These are phyloP conservation scores for Barnettozyma siamensis DNA, from an alignment of 805 yeast species.

Conservation along the genomic window DNA sequence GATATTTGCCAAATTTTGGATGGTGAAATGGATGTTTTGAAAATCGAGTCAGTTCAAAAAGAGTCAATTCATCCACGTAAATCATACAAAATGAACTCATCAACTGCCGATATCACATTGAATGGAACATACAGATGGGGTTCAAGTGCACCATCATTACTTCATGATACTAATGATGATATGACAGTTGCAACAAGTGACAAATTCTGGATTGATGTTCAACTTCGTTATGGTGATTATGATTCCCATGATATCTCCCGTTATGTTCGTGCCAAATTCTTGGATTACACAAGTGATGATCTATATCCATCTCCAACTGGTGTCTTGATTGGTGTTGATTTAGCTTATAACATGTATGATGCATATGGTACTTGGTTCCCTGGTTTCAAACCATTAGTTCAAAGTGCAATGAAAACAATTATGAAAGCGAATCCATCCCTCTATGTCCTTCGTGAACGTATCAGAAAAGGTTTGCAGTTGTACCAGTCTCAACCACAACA, in stretches of 20 bases:
- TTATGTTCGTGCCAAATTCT: slow-evolving; percentile 85
- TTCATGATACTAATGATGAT: slow-evolving; percentile 64
- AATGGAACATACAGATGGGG: slow-evolving; percentile 77
- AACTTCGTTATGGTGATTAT: slow-evolving; percentile 91
- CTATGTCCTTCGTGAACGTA: slow-evolving; percentile 85
- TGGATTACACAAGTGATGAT: slow-evolving; percentile 89
- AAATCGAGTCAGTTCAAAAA: slow-evolving; percentile 81
- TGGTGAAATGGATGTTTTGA: slow-evolving; percentile 74
- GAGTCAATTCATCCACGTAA: slow-evolving; percentile 95
- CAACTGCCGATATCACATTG: slow-evolving; percentile 85
- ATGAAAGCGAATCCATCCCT: slow-evolving; percentile 95
- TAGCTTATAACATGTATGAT: slow-evolving; percentile 94
- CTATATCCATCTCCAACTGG: slow-evolving; percentile 94
- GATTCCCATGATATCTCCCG: slow-evolving; percentile 96
- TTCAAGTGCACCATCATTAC: slow-evolving; percentile 71
- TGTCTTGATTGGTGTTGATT: slow-evolving; percentile 80
- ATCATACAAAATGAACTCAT: slow-evolving; percentile 94
- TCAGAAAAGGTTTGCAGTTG: slow-evolving; percentile 88
- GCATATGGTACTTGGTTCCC: slow-evolving; percentile 98
- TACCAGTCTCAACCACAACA: slow-evolving; percentile 93
- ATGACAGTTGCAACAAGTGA: slow-evolving; percentile 50
- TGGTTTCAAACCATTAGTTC: slow-evolving; percentile 84
- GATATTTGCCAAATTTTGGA: slow-evolving; percentile 92
- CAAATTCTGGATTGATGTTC: slow-evolving; percentile 94
- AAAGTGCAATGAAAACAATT: slow-evolving; percentile 86